A percentile compares a stretch with the other conserved stretches of the same genome.
Evolutionary conservation across 169 alveolate genomes (phyloP).

Genomic region (Plasmodium coatneyi): DNA sequence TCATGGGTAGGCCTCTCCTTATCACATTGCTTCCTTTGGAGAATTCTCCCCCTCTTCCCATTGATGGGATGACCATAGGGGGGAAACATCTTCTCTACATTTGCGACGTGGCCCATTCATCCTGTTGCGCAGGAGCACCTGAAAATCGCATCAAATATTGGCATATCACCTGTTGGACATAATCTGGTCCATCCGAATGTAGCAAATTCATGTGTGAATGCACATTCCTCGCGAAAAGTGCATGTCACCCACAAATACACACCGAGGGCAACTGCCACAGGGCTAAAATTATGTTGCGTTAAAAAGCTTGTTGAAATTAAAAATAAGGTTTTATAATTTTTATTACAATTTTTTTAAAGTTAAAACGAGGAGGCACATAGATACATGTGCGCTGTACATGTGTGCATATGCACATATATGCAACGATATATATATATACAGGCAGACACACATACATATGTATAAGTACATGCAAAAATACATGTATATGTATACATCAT

Average conservation of each 20-base stretch:
- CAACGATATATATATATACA: background rate
- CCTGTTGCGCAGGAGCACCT: background rate
- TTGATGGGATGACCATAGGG: background rate
- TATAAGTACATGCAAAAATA: background rate
- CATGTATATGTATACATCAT: background rate
- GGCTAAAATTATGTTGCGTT: background rate
- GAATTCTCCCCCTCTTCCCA: background rate
- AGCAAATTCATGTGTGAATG: background rate
- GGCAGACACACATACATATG: background rate
- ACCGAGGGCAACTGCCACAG: background rate
- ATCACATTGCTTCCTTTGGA: background rate
- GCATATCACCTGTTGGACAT: background rate
- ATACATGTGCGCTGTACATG: background rate
- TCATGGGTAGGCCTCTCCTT: background rate
- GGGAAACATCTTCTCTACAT: background rate
- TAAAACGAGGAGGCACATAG: background rate
- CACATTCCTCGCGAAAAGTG: background rate
- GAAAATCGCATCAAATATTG: background rate
- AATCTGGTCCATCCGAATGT: background rate
- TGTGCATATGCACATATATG: background rate
- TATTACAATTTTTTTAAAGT: conserved; percentile 9
- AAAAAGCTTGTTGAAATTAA: conserved; percentile 12
- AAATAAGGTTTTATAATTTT: conserved; percentile 24
- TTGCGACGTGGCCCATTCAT: background rate
- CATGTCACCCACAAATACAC: background rate